Evolutionary conservation across 2,329 filamentous ascomycete genomes (phyloP), one percentile per base, ranked within the genome.

Genomic region (Penicillium olsonii): DNA sequence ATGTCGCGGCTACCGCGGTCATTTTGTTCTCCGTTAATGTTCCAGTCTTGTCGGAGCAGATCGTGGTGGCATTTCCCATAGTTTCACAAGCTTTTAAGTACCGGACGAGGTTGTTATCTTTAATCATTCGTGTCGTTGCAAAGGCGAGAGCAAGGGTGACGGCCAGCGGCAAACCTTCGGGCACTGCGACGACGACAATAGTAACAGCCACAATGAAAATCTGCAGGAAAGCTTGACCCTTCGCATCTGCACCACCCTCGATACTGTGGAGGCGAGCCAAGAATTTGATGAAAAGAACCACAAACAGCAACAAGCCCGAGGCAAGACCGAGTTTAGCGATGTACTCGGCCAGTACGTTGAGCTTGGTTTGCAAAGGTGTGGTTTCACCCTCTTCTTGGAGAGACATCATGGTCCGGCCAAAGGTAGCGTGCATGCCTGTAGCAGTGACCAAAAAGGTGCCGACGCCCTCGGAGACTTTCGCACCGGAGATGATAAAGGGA

Each of bases 231-330:
- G 68, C 70, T 60, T 83, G 79, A 6, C 78, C 81, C 61, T 83
- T 83, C 1, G 75, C 73, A 2, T 79, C 71, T 2, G 71, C 69
- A 10, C 67, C 59, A 19, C 58, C 68, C 2, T 68, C 61, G 19
- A 80, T 84, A 18, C 71, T 62, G 3, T 80, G 78, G 6, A 91
- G 76, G 15, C 78, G 70, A 24, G 81, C 87, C 18, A 88, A 69
- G 65, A 91, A 92, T 60, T 89, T 87, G 75, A 92, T 90, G 61
- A 92, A 83, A 7, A 91, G 75, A 6, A 91, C 87, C 42, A 90
- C 74, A 64, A 92, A 92, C n/a, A 92, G 77, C 9, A 92, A 70
- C 14, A 89, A 72, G 45, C 87, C 88, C 39, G 88, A 85, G 52
- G 82, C 82, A 57, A 85, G 83, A 71, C 85, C 85, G 35, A 88